Conservation (phyloP, 352 stramenopile genomes). For the Globisporangium paroecandrum region DNA sequence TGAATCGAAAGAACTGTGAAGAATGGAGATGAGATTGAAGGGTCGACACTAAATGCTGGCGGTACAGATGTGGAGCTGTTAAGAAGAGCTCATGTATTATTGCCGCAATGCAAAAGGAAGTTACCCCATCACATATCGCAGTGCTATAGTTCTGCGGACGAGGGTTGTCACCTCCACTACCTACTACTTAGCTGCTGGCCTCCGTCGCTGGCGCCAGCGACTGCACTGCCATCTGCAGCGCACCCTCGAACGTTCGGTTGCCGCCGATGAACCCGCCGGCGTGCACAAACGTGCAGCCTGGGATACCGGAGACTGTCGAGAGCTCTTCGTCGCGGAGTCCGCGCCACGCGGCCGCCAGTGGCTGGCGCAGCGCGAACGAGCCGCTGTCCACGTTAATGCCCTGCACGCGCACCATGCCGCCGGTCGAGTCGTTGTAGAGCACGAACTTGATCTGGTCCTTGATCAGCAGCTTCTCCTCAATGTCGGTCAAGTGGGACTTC, state of each 20-base stretch:
- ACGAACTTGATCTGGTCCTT: constrained; percentile 95
- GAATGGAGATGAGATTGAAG: too few relatives aligned
- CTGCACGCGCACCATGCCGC: constrained; percentile 95
- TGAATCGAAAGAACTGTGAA: not conserved
- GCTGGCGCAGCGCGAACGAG: constrained; percentile 92
- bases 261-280: constrained; percentile 98
- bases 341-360: constrained; percentile 90
- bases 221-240: constrained; percentile 91
- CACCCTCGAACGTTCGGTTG: constrained; percentile 95
- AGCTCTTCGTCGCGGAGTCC: constrained; percentile 94
- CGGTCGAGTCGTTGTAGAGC: constrained; percentile 93
- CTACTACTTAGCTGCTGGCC: not conserved
- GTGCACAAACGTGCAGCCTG: constrained; percentile 96
- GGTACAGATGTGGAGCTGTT: not conserved
- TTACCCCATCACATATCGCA: not conserved
- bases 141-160: not conserved
- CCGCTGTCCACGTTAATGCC: constrained; percentile 92
- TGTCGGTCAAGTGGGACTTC: constrained; percentile 95
- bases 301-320: constrained; percentile 82
- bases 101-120: not conserved
- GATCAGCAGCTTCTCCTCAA: constrained; percentile 91
- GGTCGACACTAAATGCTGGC: not conserved
- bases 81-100: not conserved
- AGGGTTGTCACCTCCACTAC: not conserved
- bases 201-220: constrained; percentile 29